A percentile compares a stretch with the other conserved stretches of the same genome.
These are phyloP conservation scores for Rubia balearica DNA, from an alignment of 305 asterid genomes.

Conservation along the genomic window DNA sequence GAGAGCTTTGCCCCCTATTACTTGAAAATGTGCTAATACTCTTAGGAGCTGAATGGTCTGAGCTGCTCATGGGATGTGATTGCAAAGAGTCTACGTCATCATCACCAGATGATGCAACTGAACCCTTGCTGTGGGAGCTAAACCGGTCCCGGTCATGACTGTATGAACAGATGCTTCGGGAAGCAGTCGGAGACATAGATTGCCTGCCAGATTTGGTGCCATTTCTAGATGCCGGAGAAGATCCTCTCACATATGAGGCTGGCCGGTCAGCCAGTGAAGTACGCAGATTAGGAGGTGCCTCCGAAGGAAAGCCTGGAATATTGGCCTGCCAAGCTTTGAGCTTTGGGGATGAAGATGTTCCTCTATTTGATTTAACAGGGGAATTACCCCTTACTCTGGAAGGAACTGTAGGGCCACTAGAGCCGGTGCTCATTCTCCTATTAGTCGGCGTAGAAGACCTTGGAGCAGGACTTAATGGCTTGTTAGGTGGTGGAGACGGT, in stretches of 20 bases:
- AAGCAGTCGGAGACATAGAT: slow-evolving; percentile 89
- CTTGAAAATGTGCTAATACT: slow-evolving; percentile 40
- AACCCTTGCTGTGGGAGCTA: slow-evolving; percentile 63
- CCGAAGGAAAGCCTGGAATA: slow-evolving; percentile 55
- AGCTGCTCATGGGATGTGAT: slow-evolving; percentile 48
- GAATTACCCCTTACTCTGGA: slow-evolving; percentile 69
- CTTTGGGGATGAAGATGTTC: slow-evolving; percentile 48
- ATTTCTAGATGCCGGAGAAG: slow-evolving; percentile 95
- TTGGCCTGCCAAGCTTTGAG: slow-evolving; percentile 30
- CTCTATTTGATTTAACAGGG: slow-evolving; percentile 65
- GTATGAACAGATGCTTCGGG: slow-evolving; percentile 52
- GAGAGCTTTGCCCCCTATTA: slow-evolving; percentile 39
- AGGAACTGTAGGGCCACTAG: slow-evolving; percentile 35
- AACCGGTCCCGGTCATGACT: slow-evolving; percentile 21
- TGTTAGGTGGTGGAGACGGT: slow-evolving; percentile 68
- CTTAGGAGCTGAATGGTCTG: slow-evolving; percentile 50
- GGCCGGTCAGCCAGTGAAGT: slow-evolving; percentile 96
- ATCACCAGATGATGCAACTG: slow-evolving; percentile 89
- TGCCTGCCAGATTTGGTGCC: slow-evolving; percentile 69
- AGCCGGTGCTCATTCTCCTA: slow-evolving; percentile 72
- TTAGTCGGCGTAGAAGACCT: slow-evolving; percentile 64
- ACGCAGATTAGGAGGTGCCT: slow-evolving; percentile 95
- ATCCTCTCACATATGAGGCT: slow-evolving; percentile 86
- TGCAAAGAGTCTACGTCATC: slow-evolving; percentile 79
- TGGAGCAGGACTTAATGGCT: slow-evolving; percentile 51